These are phyloP conservation scores for Rhexocercosporidium sp. DNA, from an alignment of 2,329 filamentous ascomycete species.

Conservation along the genomic window DNA sequence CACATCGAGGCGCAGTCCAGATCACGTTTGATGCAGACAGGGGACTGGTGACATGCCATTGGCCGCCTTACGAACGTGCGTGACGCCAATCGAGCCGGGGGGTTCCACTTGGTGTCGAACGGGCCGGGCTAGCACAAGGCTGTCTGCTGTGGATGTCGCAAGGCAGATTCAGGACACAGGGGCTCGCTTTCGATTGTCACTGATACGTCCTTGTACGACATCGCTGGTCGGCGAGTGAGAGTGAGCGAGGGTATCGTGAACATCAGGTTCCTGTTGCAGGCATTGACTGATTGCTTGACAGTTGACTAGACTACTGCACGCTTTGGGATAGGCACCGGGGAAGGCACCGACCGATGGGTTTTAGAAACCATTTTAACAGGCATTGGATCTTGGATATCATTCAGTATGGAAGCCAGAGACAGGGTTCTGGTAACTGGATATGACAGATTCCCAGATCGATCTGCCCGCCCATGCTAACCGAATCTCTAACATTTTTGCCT, in stretches of 20 bases:
- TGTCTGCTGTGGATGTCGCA: slow-evolving; percentile 7
- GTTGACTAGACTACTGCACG: neutral
- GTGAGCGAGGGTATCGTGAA: slow-evolving; percentile 1
- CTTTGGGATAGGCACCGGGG: neutral
- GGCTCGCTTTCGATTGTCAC: neutral
- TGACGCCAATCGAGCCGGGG: neutral
- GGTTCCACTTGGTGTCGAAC: too few species aligned
- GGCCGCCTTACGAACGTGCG: slow-evolving; percentile 33
- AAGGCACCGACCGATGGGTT: too few species aligned
- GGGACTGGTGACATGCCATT: slow-evolving; percentile 17
- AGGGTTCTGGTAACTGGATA: neutral
- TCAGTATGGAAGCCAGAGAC: too few species aligned
- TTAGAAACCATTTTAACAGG: too few species aligned
- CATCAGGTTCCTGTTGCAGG: neutral
- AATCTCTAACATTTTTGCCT: neutral
- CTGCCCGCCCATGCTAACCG: neutral
- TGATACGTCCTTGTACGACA: slow-evolving; percentile 12
- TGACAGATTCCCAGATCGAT: neutral
- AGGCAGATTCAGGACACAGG: neutral
- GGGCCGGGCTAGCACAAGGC: slow-evolving; percentile 22
- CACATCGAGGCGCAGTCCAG: slow-evolving; percentile 29
- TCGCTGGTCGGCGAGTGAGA: neutral
- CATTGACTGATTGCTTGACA: neutral
- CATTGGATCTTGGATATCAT: neutral
- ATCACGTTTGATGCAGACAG: slow-evolving; percentile 22